Conservation (phyloP, 306 rosid genomes). For the Gastrolobium villosum region DNA sequence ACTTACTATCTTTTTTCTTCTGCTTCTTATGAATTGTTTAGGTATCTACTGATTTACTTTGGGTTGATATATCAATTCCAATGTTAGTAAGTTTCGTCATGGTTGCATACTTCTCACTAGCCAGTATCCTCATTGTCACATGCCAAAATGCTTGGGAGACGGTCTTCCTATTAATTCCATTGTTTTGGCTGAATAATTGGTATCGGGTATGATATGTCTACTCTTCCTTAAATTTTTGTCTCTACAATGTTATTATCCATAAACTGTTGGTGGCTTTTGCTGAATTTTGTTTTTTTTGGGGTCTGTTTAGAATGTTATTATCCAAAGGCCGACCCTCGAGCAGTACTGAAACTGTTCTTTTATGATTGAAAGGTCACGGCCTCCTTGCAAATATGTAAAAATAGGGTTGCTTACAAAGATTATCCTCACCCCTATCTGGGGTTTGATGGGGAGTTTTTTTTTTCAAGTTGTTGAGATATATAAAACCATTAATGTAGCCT, state of each 20-base stretch:
- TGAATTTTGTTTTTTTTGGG: not conserved
- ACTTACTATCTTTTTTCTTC: slow-evolving; percentile 8
- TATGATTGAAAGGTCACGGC: no score
- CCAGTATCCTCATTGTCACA: slow-evolving; percentile 63
- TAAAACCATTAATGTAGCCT: no score
- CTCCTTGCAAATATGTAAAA: no score
- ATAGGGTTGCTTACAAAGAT: no score
- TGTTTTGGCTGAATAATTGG: slow-evolving; percentile 77
- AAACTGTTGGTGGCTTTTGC: slow-evolving; percentile 1
- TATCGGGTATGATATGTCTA: slow-evolving; percentile 73
- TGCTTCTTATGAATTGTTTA: slow-evolving; percentile 43
- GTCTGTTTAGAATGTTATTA: no score
- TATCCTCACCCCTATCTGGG: no score
- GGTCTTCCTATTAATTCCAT: slow-evolving; percentile 76
- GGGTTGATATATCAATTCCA: slow-evolving; percentile 74
- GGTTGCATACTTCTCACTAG: slow-evolving; percentile 59
- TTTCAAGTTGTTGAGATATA: no score
- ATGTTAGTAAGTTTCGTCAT: slow-evolving; percentile 55
- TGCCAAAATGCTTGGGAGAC: slow-evolving; percentile 90
- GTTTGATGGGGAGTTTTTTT: no score
- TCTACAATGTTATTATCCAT: slow-evolving; percentile 34
- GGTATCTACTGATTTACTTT: slow-evolving; percentile 89
- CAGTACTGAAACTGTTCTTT: no score
- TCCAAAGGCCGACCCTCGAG: no score
- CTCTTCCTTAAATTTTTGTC: slow-evolving; percentile 19